Evolutionary conservation across 2,329 filamentous ascomycete genomes (phyloP).

Genomic region (Cladophialophora immunda): DNA sequence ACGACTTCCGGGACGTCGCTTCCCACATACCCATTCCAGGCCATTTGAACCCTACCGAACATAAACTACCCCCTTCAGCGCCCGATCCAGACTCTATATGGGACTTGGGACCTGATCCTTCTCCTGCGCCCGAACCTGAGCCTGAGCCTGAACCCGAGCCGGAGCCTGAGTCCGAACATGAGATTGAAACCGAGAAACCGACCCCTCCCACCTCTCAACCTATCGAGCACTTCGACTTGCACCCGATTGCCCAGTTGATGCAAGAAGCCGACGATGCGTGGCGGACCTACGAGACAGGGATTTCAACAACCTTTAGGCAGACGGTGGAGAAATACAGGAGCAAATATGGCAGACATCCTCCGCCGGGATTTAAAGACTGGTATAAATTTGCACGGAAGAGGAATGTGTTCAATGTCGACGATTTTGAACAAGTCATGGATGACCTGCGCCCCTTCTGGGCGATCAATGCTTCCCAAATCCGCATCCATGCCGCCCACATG

Average conservation of each 20-base stretch:
- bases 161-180: conserved; percentile 5
- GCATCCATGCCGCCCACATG: conserved; percentile 47
- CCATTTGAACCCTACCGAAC: conserved; percentile 26
- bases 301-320: conserved; percentile 49
- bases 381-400: conserved; percentile 50
- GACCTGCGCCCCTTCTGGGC: conserved; percentile 52
- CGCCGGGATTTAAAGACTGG: conserved; percentile 52
- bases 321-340: conserved; percentile 50
- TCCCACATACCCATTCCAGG: conserved; percentile 31
- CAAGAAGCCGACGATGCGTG: conserved; percentile 47
- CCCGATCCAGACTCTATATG: conserved; percentile 34
- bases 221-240: conserved; percentile 39
- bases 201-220: conserved; percentile 16
- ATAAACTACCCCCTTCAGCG: conserved; percentile 23
- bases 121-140: conserved; percentile 8
- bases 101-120: conserved; percentile 27
- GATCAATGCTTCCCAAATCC: conserved; percentile 45
- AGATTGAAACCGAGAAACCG: neutral
- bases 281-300: conserved; percentile 44
- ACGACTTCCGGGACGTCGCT: conserved; percentile 23
- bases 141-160: conserved; percentile 11
- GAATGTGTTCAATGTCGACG: conserved; percentile 50
- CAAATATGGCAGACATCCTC: conserved; percentile 51
- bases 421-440: conserved; percentile 50
- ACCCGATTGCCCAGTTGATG: conserved; percentile 48